phyloP scores from a whole-genome alignment of 2,329 filamentous ascomycete genomes.

The Aspergillus ustus region DNA sequence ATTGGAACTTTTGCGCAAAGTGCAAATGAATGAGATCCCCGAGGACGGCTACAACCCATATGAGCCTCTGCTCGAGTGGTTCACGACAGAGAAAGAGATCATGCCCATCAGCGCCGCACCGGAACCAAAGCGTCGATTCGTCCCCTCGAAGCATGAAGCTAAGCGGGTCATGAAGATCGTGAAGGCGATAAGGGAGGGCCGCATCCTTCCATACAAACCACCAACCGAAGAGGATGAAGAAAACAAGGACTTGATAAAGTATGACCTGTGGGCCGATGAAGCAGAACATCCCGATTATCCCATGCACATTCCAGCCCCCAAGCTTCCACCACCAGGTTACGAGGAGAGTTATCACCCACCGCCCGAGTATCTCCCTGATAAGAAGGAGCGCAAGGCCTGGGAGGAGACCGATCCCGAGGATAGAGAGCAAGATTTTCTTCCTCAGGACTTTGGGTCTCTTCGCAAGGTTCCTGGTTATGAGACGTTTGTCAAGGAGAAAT shows the following conservation, averaged over 20 bases:
- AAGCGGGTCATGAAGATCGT: conserved; percentile 98
- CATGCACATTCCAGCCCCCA: conserved; percentile 95
- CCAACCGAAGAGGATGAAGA: conserved; percentile 74
- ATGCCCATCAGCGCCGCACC: conserved; percentile 96
- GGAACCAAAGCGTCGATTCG: conserved; percentile 92
- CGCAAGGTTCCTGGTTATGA: conserved; percentile 92
- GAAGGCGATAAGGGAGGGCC: conserved; percentile 89
- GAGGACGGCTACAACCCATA: conserved; percentile 92
- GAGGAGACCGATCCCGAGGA: conserved; percentile 87
- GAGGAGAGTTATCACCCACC: conserved; percentile 97
- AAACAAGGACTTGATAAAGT: conserved; percentile 72
- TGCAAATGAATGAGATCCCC: conserved; percentile 86
- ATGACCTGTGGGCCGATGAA: conserved; percentile 96
- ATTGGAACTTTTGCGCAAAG: conserved; percentile 81
- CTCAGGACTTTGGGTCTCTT: conserved; percentile 79
- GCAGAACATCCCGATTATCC: conserved; percentile 78
- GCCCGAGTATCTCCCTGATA: conserved; percentile 86
- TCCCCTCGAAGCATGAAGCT: conserved; percentile 95
- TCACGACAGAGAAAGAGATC: conserved; percentile 84
- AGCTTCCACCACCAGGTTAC: conserved; percentile 89
- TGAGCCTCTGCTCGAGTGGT: conserved; percentile 92
- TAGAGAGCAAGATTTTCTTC: conserved; percentile 84
- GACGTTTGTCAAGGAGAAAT: conserved; percentile 89
- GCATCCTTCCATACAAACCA: conserved; percentile 87
- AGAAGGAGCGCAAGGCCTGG: conserved; percentile 84